Evolutionary conservation across 495 filamentous ascomycete genomes (phyloP), one percentile per base, ranked within the genome.

Genomic region (Monascus purpureus): DNA sequence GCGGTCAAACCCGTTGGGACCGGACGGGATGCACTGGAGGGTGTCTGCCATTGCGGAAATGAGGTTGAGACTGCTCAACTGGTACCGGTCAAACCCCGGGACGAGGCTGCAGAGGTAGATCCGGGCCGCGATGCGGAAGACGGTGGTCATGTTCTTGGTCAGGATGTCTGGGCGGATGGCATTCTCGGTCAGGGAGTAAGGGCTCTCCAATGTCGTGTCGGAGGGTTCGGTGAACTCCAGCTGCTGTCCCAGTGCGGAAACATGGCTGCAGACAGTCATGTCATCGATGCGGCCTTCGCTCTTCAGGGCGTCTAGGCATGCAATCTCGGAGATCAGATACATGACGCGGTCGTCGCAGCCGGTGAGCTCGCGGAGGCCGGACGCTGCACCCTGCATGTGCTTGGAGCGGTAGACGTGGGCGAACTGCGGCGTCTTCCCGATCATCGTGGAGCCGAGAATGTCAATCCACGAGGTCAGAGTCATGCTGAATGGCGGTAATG

Each of bases 271-370:
- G 25, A 95, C 70, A 25, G 76, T 65, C 37, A 93, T 72, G 42
- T 82, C 76, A 40, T 90, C 80, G 27, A 75, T 38, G 55, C 86
- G 77, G 25, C 78, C 79, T 17, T 85, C 79, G 18, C 60, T 58
- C 67, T 87, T 93, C 36, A 95, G 66, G 2, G 81, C 79, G 43
- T 97, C 90, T 23, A 97, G 67, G 57, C 90, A 97, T 14, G 88
- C 82, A 42, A 95, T 93, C 50, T 97, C 90, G 1, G 86, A 93
- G 47, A 97, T 93, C 38, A 96, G 68, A 50, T 93, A 97, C 90
- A 97, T 95, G 46, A 97, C 75, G 14, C 77, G 74, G 59, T 97
- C 90, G 36, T 97, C 90, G 54, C 90, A 97, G 35, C 90, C 90
- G 90, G 96, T 97, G 8, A 97, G 67, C 50, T 95, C 90, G 23